These are phyloP conservation scores for Nakazawaea ishiwadae DNA, from an alignment of 805 yeast genomes.

Conservation along the genomic window DNA sequence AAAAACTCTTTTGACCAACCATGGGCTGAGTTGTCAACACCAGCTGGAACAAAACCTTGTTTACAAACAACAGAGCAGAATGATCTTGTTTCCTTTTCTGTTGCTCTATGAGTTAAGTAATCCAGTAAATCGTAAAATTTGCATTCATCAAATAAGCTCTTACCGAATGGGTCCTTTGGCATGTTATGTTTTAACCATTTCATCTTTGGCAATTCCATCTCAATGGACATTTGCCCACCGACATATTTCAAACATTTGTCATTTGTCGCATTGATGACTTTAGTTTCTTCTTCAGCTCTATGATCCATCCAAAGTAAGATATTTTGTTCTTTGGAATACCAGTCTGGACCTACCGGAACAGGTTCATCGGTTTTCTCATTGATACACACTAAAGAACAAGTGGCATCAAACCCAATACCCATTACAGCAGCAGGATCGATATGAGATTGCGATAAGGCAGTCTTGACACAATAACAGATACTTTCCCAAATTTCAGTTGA, in stretches of 20 bases:
- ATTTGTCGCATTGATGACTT: slow-evolving; percentile 71
- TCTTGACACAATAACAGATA: slow-evolving; percentile 75
- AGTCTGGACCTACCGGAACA: slow-evolving; percentile 90
- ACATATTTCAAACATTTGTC: slow-evolving; percentile 84
- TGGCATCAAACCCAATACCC: slow-evolving; percentile 96
- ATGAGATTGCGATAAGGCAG: slow-evolving; percentile 69
- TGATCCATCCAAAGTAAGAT: slow-evolving; percentile 98
- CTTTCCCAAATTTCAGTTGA: slow-evolving; percentile 90
- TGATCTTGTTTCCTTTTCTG: slow-evolving; percentile 82
- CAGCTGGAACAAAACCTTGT: slow-evolving; percentile 90
- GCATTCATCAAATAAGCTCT: slow-evolving; percentile 42
- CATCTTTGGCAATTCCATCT: slow-evolving; percentile 97
- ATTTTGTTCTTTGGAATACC: slow-evolving; percentile 65
- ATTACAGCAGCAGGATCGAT: slow-evolving; percentile 62
- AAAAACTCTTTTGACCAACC: slow-evolving; percentile 92
- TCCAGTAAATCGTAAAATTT: slow-evolving; percentile 93
- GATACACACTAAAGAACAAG: slow-evolving; percentile 88
- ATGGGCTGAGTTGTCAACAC: slow-evolving; percentile 77
- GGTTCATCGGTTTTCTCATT: slow-evolving; percentile 63
- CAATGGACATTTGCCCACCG: slow-evolving; percentile 97
- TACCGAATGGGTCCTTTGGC: slow-evolving; percentile 43
- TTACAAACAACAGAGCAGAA: slow-evolving; percentile 91
- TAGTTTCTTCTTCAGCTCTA: slow-evolving; percentile 80
- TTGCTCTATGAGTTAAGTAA: slow-evolving; percentile 85
- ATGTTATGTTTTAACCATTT: slow-evolving; percentile 90